A percentile compares a stretch with the other conserved stretches of the same genome.
These are phyloP conservation scores for Ceratocystis smalleyi DNA, from an alignment of 2,329 filamentous ascomycete genomes.

Conservation along the genomic window DNA sequence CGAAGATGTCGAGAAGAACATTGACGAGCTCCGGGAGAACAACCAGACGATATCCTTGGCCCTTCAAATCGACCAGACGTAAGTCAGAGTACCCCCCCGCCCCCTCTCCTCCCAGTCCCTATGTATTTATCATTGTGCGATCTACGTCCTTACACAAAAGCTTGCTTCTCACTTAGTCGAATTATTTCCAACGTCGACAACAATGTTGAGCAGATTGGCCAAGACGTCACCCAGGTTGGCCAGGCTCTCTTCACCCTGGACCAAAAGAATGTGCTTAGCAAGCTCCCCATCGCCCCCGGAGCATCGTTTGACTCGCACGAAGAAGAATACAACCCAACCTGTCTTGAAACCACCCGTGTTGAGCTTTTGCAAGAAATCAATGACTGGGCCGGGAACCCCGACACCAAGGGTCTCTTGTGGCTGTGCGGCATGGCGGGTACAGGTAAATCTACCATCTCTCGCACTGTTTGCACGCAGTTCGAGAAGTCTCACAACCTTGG, in stretches of 20 bases:
- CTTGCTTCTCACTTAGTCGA: neutral
- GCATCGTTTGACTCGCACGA: slow-evolving; percentile 25
- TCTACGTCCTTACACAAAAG: neutral
- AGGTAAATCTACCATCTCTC: slow-evolving; percentile 28
- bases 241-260: neutral
- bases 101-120: neutral
- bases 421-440: slow-evolving; percentile 28
- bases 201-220: neutral
- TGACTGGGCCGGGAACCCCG: slow-evolving; percentile 21
- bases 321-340: slow-evolving; percentile 24
- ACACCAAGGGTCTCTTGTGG: slow-evolving; percentile 24
- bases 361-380: slow-evolving; percentile 23
- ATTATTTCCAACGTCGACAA: neutral
- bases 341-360: slow-evolving; percentile 22
- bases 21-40: neutral
- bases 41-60: neutral
- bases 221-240: neutral
- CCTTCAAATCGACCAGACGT: neutral
- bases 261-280: neutral
- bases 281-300: slow-evolving; percentile 16
- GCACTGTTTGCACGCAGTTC: slow-evolving; percentile 19
- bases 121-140: neutral
- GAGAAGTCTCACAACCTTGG: slow-evolving; percentile 18
- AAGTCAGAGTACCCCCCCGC: neutral
- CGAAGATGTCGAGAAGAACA: neutral